These are phyloP conservation scores for Byssochlamys sp. DNA, from an alignment of 2,329 filamentous ascomycete genomes.

Conservation along the genomic window DNA sequence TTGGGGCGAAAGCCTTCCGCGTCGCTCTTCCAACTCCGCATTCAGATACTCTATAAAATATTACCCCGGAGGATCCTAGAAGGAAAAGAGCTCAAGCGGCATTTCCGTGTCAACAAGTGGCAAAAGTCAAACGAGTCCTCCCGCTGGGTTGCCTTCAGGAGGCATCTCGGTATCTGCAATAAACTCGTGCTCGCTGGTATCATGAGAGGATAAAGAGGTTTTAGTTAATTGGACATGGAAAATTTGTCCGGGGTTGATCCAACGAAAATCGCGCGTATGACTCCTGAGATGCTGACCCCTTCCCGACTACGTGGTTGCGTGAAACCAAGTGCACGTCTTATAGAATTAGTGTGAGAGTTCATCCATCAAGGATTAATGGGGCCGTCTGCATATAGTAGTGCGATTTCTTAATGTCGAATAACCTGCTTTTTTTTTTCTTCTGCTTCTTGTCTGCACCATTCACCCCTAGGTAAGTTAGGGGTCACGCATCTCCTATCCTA, in stretches of 20 bases:
- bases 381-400: background rate
- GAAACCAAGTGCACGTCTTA: background rate
- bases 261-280: background rate
- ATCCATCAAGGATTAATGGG: background rate
- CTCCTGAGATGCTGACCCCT: background rate
- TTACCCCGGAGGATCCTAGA: background rate
- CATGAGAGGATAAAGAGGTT: background rate
- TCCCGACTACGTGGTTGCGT: background rate
- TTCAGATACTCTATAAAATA: background rate
- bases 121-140: background rate
- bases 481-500: background rate
- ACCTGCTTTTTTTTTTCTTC: background rate
- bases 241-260: background rate
- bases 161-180: background rate
- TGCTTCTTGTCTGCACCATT: background rate
- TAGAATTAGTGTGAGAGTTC: background rate
- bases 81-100: background rate
- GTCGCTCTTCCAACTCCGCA: background rate
- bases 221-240: background rate
- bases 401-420: background rate
- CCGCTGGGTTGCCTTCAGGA: background rate
- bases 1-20: background rate
- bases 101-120: background rate
- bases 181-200: background rate
- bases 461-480: background rate